These are phyloP conservation scores for Pestalotiopsis sp. DNA, from an alignment of 2,329 filamentous ascomycete genomes.

Conservation along the genomic window DNA sequence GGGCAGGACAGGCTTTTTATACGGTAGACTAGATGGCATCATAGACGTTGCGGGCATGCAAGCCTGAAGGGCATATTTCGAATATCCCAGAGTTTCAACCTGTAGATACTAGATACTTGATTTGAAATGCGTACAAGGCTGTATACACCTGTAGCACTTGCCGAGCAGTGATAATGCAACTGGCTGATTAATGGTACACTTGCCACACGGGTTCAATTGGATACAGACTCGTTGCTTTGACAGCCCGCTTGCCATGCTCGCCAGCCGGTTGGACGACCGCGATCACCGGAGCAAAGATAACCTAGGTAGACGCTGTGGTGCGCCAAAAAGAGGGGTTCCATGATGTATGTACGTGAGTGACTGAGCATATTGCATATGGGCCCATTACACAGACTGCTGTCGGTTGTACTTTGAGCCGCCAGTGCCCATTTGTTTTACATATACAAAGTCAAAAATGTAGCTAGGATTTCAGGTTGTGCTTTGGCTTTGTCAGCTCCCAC, in stretches of 20 bases:
- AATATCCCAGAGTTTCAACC: too few species aligned
- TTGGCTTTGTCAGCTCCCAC: background rate
- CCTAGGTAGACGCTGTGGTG: background rate
- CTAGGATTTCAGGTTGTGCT: background rate
- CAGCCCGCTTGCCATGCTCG: too few species aligned
- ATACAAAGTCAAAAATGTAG: background rate
- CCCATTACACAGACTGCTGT: background rate
- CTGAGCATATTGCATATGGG: background rate
- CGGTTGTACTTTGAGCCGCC: background rate
- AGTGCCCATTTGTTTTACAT: background rate
- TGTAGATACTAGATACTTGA: background rate
- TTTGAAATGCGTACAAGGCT: background rate
- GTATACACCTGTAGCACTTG: background rate
- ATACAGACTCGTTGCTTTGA: too few species aligned
- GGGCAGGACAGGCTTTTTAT: background rate
- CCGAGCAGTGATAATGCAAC: background rate
- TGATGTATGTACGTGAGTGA: background rate
- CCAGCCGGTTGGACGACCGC: background rate
- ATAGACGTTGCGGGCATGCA: background rate
- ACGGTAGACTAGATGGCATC: background rate
- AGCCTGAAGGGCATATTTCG: too few species aligned
- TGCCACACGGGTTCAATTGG: background rate
- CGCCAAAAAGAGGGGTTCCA: background rate
- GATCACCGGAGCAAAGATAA: background rate
- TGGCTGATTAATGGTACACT: background rate